Evolutionary conservation across 2,329 filamentous ascomycete species (phyloP).

Genomic region (Sclerotinia sclerotiorum): DNA sequence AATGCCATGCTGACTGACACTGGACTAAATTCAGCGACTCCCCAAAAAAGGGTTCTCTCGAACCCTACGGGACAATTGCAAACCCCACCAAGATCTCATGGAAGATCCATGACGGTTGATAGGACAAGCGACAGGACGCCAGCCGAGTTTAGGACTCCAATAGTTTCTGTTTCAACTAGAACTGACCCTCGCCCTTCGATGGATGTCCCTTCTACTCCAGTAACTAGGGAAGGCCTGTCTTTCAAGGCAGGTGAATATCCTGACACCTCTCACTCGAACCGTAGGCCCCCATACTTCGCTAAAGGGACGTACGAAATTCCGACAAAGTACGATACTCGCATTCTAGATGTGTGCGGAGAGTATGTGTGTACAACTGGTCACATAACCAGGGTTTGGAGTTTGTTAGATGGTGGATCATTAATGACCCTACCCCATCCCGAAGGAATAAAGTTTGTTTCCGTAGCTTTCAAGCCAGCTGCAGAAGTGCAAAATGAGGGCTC

Average conservation of each 20-base stretch:
- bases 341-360: constrained; percentile 85
- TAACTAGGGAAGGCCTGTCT: constrained; percentile 28
- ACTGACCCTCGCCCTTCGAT: constrained; percentile 27
- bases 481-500: constrained; percentile 78
- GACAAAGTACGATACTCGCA: constrained; percentile 82
- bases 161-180: constrained; percentile 28
- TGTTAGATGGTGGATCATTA: constrained; percentile 76
- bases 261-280: constrained; percentile 80
- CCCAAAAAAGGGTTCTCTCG: constrained; percentile 49
- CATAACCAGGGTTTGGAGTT: constrained; percentile 84
- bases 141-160: constrained; percentile 43
- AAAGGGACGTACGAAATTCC: constrained; percentile 72
- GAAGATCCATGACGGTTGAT: constrained; percentile 53
- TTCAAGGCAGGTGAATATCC: constrained; percentile 60
- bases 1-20: constrained; percentile 21
- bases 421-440: constrained; percentile 84
- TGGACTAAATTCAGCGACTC: constrained; percentile 30
- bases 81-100: constrained; percentile 47
- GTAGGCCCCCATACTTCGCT: constrained; percentile 74
- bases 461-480: constrained; percentile 81
- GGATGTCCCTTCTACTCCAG: constrained; percentile 25
- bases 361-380: constrained; percentile 84
- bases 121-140: constrained; percentile 44
- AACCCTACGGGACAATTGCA: constrained; percentile 49
- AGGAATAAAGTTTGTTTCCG: constrained; percentile 74